phyloP scores from a whole-genome alignment of 768 basidiomycete species.

The Termitomyces sp. region DNA sequence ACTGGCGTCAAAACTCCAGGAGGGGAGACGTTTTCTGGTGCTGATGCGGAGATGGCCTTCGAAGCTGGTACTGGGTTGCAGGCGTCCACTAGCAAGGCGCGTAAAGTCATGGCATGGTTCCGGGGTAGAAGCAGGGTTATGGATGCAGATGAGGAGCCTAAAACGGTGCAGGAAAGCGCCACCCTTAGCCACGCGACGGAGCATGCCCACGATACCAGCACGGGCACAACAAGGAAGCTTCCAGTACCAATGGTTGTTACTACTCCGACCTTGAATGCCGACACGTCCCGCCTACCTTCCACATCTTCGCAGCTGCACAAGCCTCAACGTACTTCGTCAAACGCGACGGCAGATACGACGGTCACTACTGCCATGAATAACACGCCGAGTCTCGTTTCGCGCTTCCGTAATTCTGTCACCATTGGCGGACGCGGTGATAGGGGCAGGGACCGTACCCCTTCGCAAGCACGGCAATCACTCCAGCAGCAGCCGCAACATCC shows the following conservation, averaged over 20 bases:
- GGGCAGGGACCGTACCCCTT: conserved; percentile 18
- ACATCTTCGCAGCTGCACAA: conserved; percentile 16
- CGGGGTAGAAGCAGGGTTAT: conserved; percentile 55
- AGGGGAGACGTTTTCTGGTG: conserved; percentile 10
- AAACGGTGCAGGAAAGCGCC: conserved; percentile 11
- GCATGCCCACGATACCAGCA: conserved; percentile 11
- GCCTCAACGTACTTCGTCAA: conserved; percentile 37
- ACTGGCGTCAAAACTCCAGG: conserved; percentile 4
- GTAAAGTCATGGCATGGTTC: conserved; percentile 99
- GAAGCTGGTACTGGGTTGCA: conserved; percentile 35
- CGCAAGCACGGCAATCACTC: conserved; percentile 16
- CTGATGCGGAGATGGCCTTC: conserved; percentile 25
- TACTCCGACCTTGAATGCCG: conserved; percentile 16
- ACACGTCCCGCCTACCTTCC: conserved; percentile 18
- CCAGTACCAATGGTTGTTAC: conserved; percentile 37
- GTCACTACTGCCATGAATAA: conserved; percentile 16
- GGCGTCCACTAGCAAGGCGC: conserved; percentile 82
- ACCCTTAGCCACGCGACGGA: conserved; percentile 23
- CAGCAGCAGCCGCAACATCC: conserved; percentile 6
- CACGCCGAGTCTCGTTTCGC: conserved; percentile 38
- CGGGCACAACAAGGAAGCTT: conserved; percentile 8
- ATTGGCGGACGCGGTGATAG: conserved; percentile 26
- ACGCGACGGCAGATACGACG: conserved; percentile 33
- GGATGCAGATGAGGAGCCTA: conserved; percentile 12
- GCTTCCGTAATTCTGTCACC: conserved; percentile 46